Evolutionary conservation across 352 stramenopile genomes (phyloP).

Genomic region (Phytopythium ostracodes): DNA sequence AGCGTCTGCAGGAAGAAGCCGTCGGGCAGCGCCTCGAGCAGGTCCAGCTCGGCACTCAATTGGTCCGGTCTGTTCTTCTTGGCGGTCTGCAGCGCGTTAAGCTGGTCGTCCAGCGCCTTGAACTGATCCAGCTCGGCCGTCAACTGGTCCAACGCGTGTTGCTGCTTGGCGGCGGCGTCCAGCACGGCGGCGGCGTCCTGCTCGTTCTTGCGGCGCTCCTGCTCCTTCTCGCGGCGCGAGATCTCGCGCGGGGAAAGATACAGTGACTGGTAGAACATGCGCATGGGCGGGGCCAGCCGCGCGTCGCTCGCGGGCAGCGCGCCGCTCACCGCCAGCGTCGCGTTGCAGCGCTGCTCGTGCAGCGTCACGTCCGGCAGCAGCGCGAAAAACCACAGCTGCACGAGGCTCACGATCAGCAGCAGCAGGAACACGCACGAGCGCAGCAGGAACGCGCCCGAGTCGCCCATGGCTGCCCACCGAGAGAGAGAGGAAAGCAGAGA

Average conservation of each 20-base stretch:
- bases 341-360: slow-evolving; percentile 61
- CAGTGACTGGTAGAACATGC: slow-evolving; percentile 73
- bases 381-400: slow-evolving; percentile 74
- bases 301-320: slow-evolving; percentile 29
- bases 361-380: slow-evolving; percentile 64
- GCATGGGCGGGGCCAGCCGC: slow-evolving; percentile 57
- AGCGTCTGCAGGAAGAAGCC: slow-evolving; percentile 72
- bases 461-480: slow-evolving; percentile 20
- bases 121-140: slow-evolving; percentile 14
- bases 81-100: not conserved
- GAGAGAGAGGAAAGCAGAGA: no score
- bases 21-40: slow-evolving; percentile 27
- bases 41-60: slow-evolving; percentile 17
- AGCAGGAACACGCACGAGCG: slow-evolving; percentile 68
- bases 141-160: slow-evolving; percentile 5
- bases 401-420: slow-evolving; percentile 62
- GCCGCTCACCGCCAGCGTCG: slow-evolving; percentile 29
- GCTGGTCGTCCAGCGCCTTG: slow-evolving; percentile 11
- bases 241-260: slow-evolving; percentile 66
- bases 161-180: slow-evolving; percentile 12
- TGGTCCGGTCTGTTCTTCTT: slow-evolving; percentile 5
- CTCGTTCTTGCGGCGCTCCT: slow-evolving; percentile 32
- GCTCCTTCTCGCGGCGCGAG: slow-evolving; percentile 34
- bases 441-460: slow-evolving; percentile 57
- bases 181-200: slow-evolving; percentile 18